Evolutionary conservation across 164 flowering plant species (phyloP).

Genomic region (Vitis labrusca): DNA sequence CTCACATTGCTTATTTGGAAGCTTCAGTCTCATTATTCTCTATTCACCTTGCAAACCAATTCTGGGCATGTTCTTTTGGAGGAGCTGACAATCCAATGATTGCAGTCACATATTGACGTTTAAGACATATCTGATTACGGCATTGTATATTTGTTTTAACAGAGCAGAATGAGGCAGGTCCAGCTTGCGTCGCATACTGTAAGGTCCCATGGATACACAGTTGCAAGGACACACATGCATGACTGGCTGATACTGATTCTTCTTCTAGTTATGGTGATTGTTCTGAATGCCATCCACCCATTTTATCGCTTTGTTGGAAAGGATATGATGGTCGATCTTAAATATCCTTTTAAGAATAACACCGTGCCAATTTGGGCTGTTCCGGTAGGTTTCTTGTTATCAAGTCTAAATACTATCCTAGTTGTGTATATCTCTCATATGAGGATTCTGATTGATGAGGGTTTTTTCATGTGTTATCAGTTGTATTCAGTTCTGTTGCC

Average conservation of each 20-base stretch:
- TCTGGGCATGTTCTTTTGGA: not conserved
- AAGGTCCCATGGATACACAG: slow-evolving; percentile 40
- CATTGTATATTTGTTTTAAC: slow-evolving; percentile 1
- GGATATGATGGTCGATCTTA: slow-evolving; percentile 58
- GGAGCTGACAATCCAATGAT: not conserved
- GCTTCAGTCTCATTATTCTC: not conserved
- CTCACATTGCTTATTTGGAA: not conserved
- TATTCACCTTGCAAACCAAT: not conserved
- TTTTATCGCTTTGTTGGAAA: slow-evolving; percentile 57
- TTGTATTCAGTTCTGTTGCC: slow-evolving; percentile 55
- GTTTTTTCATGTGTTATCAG: slow-evolving; percentile 28
- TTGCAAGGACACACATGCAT: slow-evolving; percentile 40
- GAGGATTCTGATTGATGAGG: slow-evolving; percentile 3
- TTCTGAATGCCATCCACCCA: slow-evolving; percentile 31
- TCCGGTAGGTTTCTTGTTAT: slow-evolving; percentile 29
- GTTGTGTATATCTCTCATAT: not conserved
- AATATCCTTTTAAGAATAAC: slow-evolving; percentile 43
- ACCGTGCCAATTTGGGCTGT: slow-evolving; percentile 58
- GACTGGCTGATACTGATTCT: slow-evolving; percentile 53
- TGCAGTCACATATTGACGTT: no score
- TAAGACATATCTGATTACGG: not conserved
- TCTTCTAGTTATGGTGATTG: slow-evolving; percentile 26
- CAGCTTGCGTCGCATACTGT: slow-evolving; percentile 33
- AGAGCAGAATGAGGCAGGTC: slow-evolving; percentile 23
- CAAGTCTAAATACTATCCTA: not conserved